Evolutionary conservation across 2,329 filamentous ascomycete species (phyloP), one percentile per base, ranked within the genome.

Genomic region (Ophiostoma novo-ulmi): DNA sequence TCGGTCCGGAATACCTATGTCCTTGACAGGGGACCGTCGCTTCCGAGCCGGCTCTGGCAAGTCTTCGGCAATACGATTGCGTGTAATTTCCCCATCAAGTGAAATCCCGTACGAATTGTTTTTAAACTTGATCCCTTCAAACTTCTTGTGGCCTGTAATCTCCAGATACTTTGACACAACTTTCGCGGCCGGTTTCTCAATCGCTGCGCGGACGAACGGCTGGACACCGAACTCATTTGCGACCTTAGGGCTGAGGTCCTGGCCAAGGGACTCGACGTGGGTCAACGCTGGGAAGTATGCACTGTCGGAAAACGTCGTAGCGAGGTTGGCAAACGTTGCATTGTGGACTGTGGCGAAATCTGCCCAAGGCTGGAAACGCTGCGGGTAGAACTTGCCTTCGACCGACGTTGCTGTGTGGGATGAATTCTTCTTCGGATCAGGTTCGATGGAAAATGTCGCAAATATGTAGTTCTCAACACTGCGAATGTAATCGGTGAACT

Each of bases 151-250:
- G 7, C 39, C 36, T 14, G 48, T 58, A 14, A 17, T n/a, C 11
- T 22, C 14, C 20, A 69, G 58, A 64, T 72, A 71, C 17, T 35
- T n/a, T 11, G 63, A 41, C 8, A 71, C 35, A 22, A 69, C 11
- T 3, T 6, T 41, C 39, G 44, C 38, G 7, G 71, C 69, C 17
- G 71, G 71, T 65, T 69, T 71, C 58, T 72, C 71, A 35, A 71
- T 68, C 3, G 71, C 36, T 5, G 68, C 10, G 39, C 71, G 70
- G 65, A 72, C 70, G 31, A 72, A 69, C 48, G 41, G 67, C 3
- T 70, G 69, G 31, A 73, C 36, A 38, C 69, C 68, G 35, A 68
- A n/a, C 69, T 71, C 70, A 68, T 71, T 67, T 4, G 17, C 31
- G 13, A 58, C 22, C 26, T 2, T 55, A n/a, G 69, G 68, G n/a